Evolutionary conservation across 2,329 filamentous ascomycete species (phyloP).

Genomic region (Verticillium klebahnii): DNA sequence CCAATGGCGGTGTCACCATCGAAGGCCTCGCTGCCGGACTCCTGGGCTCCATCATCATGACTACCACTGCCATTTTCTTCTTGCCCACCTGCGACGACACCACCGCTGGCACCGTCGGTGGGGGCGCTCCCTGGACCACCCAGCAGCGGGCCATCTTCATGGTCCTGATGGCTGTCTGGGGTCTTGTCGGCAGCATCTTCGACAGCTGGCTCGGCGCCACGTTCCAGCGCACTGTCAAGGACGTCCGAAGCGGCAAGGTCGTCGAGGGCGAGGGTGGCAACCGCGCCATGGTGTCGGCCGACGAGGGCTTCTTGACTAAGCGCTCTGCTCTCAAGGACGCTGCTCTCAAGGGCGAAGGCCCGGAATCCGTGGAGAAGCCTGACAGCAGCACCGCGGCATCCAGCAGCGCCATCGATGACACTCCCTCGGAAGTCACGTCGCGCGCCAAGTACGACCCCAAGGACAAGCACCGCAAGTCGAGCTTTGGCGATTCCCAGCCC

Average conservation of each 20-base stretch:
- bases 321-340: slow-evolving; percentile 34
- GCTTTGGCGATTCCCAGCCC: slow-evolving; percentile 51
- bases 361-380: slow-evolving; percentile 34
- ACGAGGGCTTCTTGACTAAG: slow-evolving; percentile 20
- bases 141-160: slow-evolving; percentile 42
- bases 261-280: slow-evolving; percentile 79
- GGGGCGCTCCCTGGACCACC: slow-evolving; percentile 44
- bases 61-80: slow-evolving; percentile 59
- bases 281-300: slow-evolving; percentile 44
- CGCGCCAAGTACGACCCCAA: slow-evolving; percentile 32
- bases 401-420: slow-evolving; percentile 14
- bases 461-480: slow-evolving; percentile 45
- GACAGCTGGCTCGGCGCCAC: slow-evolving; percentile 85
- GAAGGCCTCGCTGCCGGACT: slow-evolving; percentile 70
- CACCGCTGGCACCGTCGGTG: slow-evolving; percentile 27
- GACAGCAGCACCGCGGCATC: slow-evolving; percentile 9
- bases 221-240: slow-evolving; percentile 81
- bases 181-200: slow-evolving; percentile 72
- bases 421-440: slow-evolving; percentile 16
- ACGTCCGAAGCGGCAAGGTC: slow-evolving; percentile 78
- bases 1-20: slow-evolving; percentile 85
- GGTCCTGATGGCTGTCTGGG: slow-evolving; percentile 64
- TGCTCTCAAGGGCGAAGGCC: slow-evolving; percentile 37
- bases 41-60: slow-evolving; percentile 67
- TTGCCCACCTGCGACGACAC: slow-evolving; percentile 62